Conservation (phyloP, 202 grass and related monocot genomes). For the Panicum hallii region DNA sequence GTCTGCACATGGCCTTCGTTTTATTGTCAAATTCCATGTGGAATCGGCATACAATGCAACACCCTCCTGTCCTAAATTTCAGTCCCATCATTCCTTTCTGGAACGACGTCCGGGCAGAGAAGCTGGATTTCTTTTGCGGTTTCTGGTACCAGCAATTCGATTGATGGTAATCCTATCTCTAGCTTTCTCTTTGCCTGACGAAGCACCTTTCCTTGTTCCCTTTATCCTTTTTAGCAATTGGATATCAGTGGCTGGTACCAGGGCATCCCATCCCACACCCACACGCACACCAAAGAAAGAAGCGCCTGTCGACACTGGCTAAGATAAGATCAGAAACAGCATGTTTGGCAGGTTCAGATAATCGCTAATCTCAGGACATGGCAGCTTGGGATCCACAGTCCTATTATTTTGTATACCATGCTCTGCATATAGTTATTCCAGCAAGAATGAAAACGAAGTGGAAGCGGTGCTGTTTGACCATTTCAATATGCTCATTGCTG, state of each 20-base stretch:
- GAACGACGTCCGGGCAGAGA: not conserved
- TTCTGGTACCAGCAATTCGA: conserved; percentile 32
- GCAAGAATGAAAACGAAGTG: not conserved
- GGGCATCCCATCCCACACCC: not conserved
- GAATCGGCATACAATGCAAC: not conserved
- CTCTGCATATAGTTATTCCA: not conserved
- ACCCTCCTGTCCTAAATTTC: not conserved
- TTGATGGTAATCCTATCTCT: conserved; percentile 28
- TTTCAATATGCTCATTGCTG: not conserved
- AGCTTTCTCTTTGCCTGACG: not conserved
- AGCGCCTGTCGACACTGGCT: not conserved
- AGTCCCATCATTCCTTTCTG: conserved; percentile 8
- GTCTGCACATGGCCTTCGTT: not conserved
- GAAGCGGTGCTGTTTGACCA: not conserved
- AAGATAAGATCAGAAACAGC: conserved; percentile 3
- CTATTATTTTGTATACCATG: not conserved
- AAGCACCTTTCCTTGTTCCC: conserved; percentile 4
- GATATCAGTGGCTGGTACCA: conserved; percentile 18
- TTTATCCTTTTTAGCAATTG: conserved; percentile 10
- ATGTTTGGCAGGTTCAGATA: not conserved
- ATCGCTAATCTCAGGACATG: not conserved
- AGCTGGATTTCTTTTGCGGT: conserved; percentile 23
- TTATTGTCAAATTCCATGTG: not conserved
- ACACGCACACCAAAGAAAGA: not conserved
- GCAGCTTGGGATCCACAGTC: not conserved